Evolutionary conservation across 148 eudicot species (phyloP).

Genomic region (Pouteria glomerata): DNA sequence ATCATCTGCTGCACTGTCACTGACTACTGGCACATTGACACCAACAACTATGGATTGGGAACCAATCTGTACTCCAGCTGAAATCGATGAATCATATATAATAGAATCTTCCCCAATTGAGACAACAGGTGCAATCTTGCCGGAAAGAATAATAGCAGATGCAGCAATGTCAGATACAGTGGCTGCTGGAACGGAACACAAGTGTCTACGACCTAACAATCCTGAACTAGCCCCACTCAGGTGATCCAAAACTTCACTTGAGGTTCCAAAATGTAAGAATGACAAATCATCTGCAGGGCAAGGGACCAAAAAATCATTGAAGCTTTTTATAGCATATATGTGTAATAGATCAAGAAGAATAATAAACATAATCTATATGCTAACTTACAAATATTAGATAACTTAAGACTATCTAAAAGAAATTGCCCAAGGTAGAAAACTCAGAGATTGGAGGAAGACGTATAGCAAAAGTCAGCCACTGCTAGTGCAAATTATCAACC

Average conservation of each 20-base stretch:
- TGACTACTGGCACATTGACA: constrained; percentile 48
- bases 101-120: constrained; percentile 96
- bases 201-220: constrained; percentile 87
- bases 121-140: constrained; percentile 72
- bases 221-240: constrained; percentile 62
- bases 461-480: not conserved
- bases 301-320: constrained; percentile 5
- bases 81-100: constrained; percentile 83
- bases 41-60: constrained; percentile 81
- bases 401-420: not conserved
- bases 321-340: not conserved
- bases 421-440: too few relatives aligned
- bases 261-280: constrained; percentile 95
- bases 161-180: constrained; percentile 89
- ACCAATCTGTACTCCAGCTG: constrained; percentile 76
- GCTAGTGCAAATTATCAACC: not conserved
- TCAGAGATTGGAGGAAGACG: not conserved
- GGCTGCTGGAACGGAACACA: constrained; percentile 94
- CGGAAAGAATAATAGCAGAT: constrained; percentile 82
- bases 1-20: constrained; percentile 20
- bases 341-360: not conserved
- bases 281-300: constrained; percentile 66
- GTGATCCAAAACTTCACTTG: constrained; percentile 95
- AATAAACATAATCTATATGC: not conserved
- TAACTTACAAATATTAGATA: not conserved